Evolutionary conservation across 129 eudicot species (phyloP), one percentile per base, ranked within the genome.

Genomic region (Pulicaria dysenterica): DNA sequence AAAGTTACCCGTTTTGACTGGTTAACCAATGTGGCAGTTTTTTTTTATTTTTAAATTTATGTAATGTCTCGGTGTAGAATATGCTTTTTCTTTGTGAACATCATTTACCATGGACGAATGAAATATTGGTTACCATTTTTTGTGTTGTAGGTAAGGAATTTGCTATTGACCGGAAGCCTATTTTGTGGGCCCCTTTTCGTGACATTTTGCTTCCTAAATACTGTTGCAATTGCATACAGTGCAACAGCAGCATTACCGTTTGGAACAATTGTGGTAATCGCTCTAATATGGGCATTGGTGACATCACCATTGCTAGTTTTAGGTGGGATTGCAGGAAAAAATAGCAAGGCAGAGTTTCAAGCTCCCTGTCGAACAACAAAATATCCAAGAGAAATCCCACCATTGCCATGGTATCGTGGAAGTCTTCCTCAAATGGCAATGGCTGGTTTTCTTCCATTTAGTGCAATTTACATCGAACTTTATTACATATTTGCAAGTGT

Each of bases 391-490:
- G 95, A 88, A 75, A 85, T 88, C 34, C 95, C 95, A 5, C 88
- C 95, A 3, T 41, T 81, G 65, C 91, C 95, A 37, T 88, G 95
- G 95, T 88, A 88, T 58, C 85, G 95, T 67, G 86, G 88, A 38
- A 81, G 77, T 37, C 77, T 88, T 58, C 91, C 95, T 53, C 95
- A 88, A 81, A 88, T 88, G 95, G 95, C 86, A 64, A 88, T 88
- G 95, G 91, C 95, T 9, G 95, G 95, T 8, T 88, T 88, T 76
- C 79, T 88, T 77, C 95, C 95, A 5, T 88, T 88, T 74, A 88
- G 95, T 67, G 95, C 95, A 12, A 88, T 88, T 56, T 88, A 88
- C 66, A 88, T 88, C 31, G 94, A 88, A 38, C 90, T 88, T 6
- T 88, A 88, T 73, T 88, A 88, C 72, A 88, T 88, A 66, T 88